phyloP scores from a whole-genome alignment of 228 moss, liverwort and hornwort species.

The Sphagnum magellanicum region DNA sequence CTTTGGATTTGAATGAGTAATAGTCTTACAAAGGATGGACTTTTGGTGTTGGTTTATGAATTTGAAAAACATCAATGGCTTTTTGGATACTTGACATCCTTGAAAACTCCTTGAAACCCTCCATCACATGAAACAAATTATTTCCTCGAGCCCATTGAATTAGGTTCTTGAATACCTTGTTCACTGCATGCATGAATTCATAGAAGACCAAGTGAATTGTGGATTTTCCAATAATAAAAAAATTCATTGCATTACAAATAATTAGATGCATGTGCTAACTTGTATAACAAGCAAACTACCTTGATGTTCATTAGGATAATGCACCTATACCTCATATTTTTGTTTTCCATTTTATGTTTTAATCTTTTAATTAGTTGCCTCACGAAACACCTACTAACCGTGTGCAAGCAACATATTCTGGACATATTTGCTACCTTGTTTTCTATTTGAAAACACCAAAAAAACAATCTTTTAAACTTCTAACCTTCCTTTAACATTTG shows the following conservation, averaged over 20 bases:
- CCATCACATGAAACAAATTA: not conserved
- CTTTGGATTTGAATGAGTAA: not conserved
- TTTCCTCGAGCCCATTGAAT: too few relatives aligned
- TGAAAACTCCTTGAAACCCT: not conserved
- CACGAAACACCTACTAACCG: too few relatives aligned
- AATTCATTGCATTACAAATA: not conserved
- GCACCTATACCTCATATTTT: not conserved
- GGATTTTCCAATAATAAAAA: not conserved
- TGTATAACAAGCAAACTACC: not conserved
- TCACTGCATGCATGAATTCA: not conserved
- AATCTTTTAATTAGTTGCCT: not conserved
- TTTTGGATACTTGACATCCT: not conserved
- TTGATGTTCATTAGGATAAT: not conserved
- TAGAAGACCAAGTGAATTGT: not conserved
- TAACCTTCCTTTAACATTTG: too few relatives aligned
- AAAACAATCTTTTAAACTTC: too few relatives aligned
- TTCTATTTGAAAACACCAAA: too few relatives aligned
- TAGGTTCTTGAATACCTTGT: not conserved
- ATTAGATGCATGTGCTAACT: not conserved
- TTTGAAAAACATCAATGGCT: not conserved
- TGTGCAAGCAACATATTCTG: too few relatives aligned
- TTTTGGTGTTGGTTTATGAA: not conserved
- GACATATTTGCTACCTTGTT: too few relatives aligned
- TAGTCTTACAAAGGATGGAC: not conserved
- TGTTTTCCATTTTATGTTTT: not conserved